phyloP scores from a whole-genome alignment of 2,329 filamentous ascomycete species.

The Calcarisporium arbuscula region DNA sequence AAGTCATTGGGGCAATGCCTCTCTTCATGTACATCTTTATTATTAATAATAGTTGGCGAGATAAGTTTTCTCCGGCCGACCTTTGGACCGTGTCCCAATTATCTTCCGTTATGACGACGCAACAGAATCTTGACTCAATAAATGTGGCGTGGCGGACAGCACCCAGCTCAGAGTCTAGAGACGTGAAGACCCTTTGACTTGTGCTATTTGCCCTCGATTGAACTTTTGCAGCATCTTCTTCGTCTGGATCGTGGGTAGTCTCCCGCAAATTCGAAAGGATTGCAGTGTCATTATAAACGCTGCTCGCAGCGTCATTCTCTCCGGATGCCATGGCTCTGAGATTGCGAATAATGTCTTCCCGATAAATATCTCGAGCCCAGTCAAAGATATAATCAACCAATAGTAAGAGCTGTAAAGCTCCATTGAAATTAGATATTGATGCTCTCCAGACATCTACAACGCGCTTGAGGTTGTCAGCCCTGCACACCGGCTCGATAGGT shows the following conservation, averaged over 20 bases:
- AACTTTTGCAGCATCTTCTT: not conserved
- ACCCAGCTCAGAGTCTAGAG: not conserved
- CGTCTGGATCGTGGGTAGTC: not conserved
- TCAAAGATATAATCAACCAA: slow-evolving; percentile 17
- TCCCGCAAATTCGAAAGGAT: not conserved
- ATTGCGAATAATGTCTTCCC: slow-evolving; percentile 8
- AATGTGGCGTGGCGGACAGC: not conserved
- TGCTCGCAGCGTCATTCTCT: not conserved
- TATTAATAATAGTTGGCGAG: too few species aligned
- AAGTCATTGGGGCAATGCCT: too few species aligned
- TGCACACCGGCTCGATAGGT: too few species aligned
- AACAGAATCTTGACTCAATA: not conserved
- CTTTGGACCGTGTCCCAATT: too few species aligned
- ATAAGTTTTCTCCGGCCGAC: too few species aligned
- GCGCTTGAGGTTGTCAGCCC: too few species aligned
- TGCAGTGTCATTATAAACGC: not conserved
- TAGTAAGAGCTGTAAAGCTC: slow-evolving; percentile 13
- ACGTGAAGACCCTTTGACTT: not conserved
- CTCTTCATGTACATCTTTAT: too few species aligned
- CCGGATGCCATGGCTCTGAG: not conserved
- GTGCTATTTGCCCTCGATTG: not conserved
- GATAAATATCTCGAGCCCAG: slow-evolving; percentile 15
- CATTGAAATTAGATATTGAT: slow-evolving; percentile 6
- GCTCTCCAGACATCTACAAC: slow-evolving; percentile 9
- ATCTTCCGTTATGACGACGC: not conserved